Percentiles rank a stretch among this genome's conserved stretches.
phyloP scores from a whole-genome alignment of 1,284 basidiomycete species.

The Phylloboletellus chloephorus region DNA sequence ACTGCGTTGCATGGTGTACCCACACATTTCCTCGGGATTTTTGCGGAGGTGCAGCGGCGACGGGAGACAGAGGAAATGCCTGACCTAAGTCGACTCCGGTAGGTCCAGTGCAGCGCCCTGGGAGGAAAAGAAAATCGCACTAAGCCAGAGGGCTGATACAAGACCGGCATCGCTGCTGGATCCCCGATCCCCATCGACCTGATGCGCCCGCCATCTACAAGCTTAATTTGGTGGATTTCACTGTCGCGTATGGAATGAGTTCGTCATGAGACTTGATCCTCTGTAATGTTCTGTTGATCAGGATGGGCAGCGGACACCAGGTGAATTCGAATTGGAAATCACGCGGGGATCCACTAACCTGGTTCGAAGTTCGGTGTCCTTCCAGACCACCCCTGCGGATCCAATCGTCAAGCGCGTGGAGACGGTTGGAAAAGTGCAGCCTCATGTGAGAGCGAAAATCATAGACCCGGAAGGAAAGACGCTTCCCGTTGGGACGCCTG shows the following conservation, averaged over 20 bases:
- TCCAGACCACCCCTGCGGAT: conserved; percentile 67
- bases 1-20: conserved; percentile 82
- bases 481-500: conserved; percentile 64
- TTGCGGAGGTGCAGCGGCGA: conserved; percentile 59
- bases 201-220: conserved; percentile 67
- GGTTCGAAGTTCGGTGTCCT: conserved; percentile 64
- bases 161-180: conserved; percentile 79
- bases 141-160: conserved; percentile 19
- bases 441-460: conserved; percentile 75
- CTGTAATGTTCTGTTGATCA: conserved; percentile 20
- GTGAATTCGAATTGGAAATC: conserved; percentile 22
- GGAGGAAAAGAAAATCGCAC: background rate
- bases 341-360: background rate
- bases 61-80: conserved; percentile 40
- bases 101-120: conserved; percentile 6
- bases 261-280: conserved; percentile 25
- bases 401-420: conserved; percentile 69
- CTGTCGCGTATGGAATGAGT: conserved; percentile 84
- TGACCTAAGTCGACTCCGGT: conserved; percentile 54
- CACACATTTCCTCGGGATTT: conserved; percentile 74
- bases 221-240: conserved; percentile 64
- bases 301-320: conserved; percentile 50
- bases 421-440: conserved; percentile 72
- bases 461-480: conserved; percentile 54
- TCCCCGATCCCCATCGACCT: conserved; percentile 74